These are phyloP conservation scores for Phyllostachys edulis DNA, from an alignment of 176 grass and related monocot species.

Conservation along the genomic window DNA sequence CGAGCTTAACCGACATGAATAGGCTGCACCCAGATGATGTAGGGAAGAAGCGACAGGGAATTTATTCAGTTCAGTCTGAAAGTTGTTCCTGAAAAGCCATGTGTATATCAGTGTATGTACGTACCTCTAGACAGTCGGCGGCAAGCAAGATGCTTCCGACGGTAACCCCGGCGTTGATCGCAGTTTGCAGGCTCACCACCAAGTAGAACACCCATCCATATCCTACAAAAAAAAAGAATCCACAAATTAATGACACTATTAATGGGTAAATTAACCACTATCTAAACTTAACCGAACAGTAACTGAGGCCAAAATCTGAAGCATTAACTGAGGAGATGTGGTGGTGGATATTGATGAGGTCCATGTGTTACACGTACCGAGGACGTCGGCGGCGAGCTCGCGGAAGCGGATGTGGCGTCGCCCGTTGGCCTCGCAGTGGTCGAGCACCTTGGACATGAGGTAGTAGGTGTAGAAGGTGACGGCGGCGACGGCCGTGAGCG, in stretches of 20 bases:
- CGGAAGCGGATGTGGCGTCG: conserved; percentile 93
- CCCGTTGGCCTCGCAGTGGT: conserved; percentile 83
- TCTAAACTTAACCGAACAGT: no score
- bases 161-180: conserved; percentile 24
- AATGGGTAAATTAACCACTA: no score
- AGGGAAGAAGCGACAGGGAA: not conserved
- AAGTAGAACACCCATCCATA: no score
- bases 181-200: no score
- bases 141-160: conserved; percentile 84
- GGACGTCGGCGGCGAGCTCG: conserved; percentile 86
- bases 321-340: no score
- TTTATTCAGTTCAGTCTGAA: no score
- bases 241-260: no score
- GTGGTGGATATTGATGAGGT: no score
- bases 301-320: no score
- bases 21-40: no score
- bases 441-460: conserved; percentile 90
- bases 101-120: conserved; percentile 1
- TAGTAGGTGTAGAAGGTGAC: conserved; percentile 87
- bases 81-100: not conserved
- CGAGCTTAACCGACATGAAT: no score
- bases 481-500: conserved; percentile 54
- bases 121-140: conserved; percentile 65
- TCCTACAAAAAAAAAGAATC: no score
- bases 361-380: conserved; percentile 40